Base-by-base conservation (phyloP, 306 rosid species). In the Delonix regia region DNA sequence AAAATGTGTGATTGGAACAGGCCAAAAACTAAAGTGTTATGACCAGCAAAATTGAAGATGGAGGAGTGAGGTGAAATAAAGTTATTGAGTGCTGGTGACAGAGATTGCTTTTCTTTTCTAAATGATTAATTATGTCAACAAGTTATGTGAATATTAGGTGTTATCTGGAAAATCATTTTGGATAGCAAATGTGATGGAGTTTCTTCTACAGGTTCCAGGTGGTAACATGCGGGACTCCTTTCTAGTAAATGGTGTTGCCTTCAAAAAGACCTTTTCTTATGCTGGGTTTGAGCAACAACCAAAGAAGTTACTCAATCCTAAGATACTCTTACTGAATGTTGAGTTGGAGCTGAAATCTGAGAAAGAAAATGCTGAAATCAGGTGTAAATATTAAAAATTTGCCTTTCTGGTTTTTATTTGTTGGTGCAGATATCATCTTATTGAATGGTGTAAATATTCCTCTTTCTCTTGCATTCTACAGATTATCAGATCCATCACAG, bases 261-360 rank as follows among this genome's bases (percentile, higher is more conserved):
- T 96, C 85, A 96, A 96, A 72, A 96, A 96, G 90, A 96, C 99
- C 24, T 96, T 96, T 82, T 96, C 99, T 41, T 96, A 96, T 86
- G 99, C 99, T 30, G 99, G 99, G 69, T 96, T 96, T 79, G 99
- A 96, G 83, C 99, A 96, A 83, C 99, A 96, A 76, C 99, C 99
- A 9, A 96, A 96, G 87, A 96, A 96, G 83, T 91, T 96, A 83
- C 81, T 86, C 34, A 86, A 79, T 78, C 97, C 98, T 14, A 93
- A 93, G 83, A 84, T 93, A 68, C 89, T 96, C 38, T 84, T 93
- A 28, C 89, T 96, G 27, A 96, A 96, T 61, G 85, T 96, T 66
- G 99, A 96, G 60, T 79, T 96, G 91, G 99, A 96, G 88, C 89
- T 96, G 78, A 96, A 96, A 88, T 96, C 99, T 36, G 99, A 96